Conservation (phyloP, 2,329 filamentous ascomycete genomes). For the Sporothrix protearum region DNA sequence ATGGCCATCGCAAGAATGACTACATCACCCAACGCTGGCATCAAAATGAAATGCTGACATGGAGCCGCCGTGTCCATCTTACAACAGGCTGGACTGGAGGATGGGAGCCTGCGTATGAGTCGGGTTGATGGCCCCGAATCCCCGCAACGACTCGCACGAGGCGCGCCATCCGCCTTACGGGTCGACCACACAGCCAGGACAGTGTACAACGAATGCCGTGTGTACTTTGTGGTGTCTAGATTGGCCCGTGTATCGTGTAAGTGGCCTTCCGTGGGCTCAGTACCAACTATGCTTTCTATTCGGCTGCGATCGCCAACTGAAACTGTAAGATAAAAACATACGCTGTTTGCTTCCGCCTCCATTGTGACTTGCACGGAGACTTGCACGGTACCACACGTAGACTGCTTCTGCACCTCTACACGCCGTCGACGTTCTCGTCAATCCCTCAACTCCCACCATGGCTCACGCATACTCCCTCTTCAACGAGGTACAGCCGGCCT, state of each 20-base stretch:
- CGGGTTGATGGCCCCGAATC: slow-evolving; percentile 22
- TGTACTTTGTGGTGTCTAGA: neutral
- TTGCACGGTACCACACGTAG: neutral
- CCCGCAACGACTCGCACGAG: neutral
- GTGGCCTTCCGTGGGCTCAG: neutral
- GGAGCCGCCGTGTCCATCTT: neutral
- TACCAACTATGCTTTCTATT: neutral
- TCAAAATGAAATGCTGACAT: neutral
- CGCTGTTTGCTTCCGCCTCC: neutral
- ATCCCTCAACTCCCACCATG: slow-evolving; percentile 20
- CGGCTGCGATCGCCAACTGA: neutral
- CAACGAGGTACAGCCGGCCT: slow-evolving; percentile 27
- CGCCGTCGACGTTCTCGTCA: neutral
- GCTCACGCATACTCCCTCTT: slow-evolving; percentile 29
- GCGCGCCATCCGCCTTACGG: no score
- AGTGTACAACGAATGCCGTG: neutral
- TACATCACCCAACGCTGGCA: no score
- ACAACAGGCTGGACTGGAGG: neutral
- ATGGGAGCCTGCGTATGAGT: neutral
- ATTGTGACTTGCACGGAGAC: neutral
- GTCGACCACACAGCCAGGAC: neutral
- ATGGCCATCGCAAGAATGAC: no score
- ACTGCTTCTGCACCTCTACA: neutral
- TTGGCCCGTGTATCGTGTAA: slow-evolving; percentile 4
- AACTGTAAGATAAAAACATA: neutral